Evolutionary conservation across 2,329 filamentous ascomycete species (phyloP).

Genomic region (Fusarium sp.): DNA sequence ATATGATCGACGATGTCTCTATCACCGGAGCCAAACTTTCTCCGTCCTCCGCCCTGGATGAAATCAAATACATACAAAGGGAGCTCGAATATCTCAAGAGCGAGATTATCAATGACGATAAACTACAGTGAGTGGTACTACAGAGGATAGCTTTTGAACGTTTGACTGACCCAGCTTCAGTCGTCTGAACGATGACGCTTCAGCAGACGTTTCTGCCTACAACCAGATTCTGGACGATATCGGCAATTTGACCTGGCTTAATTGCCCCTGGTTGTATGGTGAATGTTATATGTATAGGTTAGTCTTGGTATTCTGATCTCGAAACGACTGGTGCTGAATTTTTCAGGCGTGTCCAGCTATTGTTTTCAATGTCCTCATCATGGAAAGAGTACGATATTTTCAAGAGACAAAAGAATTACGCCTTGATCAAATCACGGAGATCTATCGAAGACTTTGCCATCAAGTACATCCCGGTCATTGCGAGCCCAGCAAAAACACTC

Average conservation of each 20-base stretch:
- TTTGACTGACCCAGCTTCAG: background rate
- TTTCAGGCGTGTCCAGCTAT: background rate
- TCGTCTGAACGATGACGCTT: background rate
- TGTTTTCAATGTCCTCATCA: constrained; percentile 1
- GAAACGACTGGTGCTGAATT: background rate
- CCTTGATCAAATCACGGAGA: background rate
- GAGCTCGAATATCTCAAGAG: background rate
- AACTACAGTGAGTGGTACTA: background rate
- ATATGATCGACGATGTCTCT: constrained; percentile 7
- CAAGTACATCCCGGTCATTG: background rate
- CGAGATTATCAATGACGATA: background rate
- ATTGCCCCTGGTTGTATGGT: constrained; percentile 19
- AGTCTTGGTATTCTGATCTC: fast-evolving
- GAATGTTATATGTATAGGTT: constrained; percentile 18
- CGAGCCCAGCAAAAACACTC: background rate
- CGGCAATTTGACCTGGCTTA: background rate
- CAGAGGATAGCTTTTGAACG: fast-evolving
- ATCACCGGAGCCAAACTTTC: background rate
- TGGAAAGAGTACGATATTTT: constrained; percentile 14
- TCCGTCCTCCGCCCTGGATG: background rate
- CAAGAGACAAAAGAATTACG: constrained; percentile 9
- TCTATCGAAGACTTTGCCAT: background rate
- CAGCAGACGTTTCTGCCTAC: background rate
- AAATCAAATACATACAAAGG: background rate
- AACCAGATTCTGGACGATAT: background rate